Base-by-base conservation (phyloP, 345 rosid genomes). In the Gossypium herbaceum region DNA sequence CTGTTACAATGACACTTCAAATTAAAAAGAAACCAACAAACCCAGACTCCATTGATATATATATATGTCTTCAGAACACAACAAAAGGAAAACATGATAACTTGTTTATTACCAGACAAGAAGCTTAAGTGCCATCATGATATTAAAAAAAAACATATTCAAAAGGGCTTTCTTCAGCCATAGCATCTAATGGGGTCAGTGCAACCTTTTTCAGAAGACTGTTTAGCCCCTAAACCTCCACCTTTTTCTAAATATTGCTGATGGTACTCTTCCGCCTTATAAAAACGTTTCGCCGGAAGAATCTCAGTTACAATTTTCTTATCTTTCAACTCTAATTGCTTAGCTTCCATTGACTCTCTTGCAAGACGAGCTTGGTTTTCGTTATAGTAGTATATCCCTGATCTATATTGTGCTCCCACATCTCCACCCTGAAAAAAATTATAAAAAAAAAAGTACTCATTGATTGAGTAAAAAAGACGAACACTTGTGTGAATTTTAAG, bases 171-270 rank as follows among this genome's bases (percentile, higher is more conserved):
- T 34, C 41, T 34, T 57, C 61, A 20, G 61, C 13, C 61, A 57
- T 95, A 95, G 90, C 99, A 95, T 74, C 88, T 83, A 78, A 95
- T 93, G 6, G 97, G 90, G 78, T 93, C 96, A n/a, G 82, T 90
- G 90, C 99, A 95, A 63, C 98, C 94, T 76, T 95, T 93, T 41
- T 76, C 86, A 72, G 89, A 13, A 65, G 99, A 91, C 76, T 95
- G 99, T 51, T 79, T 88, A 2, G 41, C 79, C 10, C 99, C 98
- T 22, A 72, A 88, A 34, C 97, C 85, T 4, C 99, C 97, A 17
- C 98, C 99, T 76, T 93, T 95, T 4, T 84, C 88, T 39, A 95
- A 91, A 75, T 93, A 95, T 81, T 93, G 96, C 85, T 95, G 99
- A 72, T 95, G 98, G 76, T 91, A 82, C 47, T 90, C 97, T 82